Evolutionary conservation across 1,284 basidiomycete genomes (phyloP).

Genomic region (Schizophyllum amplum): DNA sequence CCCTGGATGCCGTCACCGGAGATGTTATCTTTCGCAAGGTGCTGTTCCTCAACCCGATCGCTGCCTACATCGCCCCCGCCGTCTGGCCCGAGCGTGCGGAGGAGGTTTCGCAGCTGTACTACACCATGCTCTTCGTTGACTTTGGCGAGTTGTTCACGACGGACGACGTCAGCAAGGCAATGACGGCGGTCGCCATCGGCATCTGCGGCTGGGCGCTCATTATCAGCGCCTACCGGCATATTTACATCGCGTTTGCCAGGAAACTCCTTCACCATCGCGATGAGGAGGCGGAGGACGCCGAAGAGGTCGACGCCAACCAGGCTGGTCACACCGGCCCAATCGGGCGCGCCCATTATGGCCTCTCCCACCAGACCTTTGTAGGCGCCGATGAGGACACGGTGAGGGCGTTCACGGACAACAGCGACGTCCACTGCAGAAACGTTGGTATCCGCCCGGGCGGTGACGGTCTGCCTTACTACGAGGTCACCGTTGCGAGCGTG

Average conservation of each 20-base stretch:
- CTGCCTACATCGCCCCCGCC: not conserved
- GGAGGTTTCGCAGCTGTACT: conserved; percentile 11
- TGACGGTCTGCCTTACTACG: too few species aligned
- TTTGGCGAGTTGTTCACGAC: conserved; percentile 15
- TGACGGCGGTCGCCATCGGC: conserved; percentile 4
- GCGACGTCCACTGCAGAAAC: too few species aligned
- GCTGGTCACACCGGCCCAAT: too few species aligned
- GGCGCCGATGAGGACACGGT: too few species aligned
- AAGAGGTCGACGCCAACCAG: conserved; percentile 3
- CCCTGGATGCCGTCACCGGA: conserved; percentile 14
- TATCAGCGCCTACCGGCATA: conserved; percentile 18
- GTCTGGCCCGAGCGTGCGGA: not conserved
- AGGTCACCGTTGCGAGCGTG: too few species aligned
- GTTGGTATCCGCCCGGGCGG: too few species aligned
- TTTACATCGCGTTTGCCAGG: conserved; percentile 15
- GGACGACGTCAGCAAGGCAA: conserved; percentile 10
- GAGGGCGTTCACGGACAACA: too few species aligned
- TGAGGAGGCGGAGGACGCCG: conserved; percentile 1
- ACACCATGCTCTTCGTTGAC: conserved; percentile 19
- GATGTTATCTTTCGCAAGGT: conserved; percentile 20
- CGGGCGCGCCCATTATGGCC: too few species aligned
- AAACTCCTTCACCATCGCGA: conserved; percentile 11
- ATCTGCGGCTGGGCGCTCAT: conserved; percentile 10
- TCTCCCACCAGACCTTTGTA: too few species aligned
- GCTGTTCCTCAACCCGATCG: conserved; percentile 8